Evolutionary conservation across 2,329 filamentous ascomycete species (phyloP).

Genomic region (Septoria linicola): DNA sequence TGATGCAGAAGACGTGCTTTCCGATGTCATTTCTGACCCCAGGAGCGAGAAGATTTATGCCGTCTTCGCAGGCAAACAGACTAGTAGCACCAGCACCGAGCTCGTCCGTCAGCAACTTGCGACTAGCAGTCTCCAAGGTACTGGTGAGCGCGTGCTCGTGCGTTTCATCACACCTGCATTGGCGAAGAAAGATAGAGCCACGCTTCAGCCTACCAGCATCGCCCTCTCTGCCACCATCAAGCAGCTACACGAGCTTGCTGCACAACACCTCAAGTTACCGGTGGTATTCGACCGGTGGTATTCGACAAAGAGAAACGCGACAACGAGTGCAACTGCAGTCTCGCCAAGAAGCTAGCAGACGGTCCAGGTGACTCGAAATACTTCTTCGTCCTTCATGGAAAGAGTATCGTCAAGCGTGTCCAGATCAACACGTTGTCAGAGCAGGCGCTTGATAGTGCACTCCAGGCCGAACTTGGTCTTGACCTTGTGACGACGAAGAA

Average conservation of each 20-base stretch:
- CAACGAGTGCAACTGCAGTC: conserved; percentile 34
- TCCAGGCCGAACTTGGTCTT: conserved; percentile 12
- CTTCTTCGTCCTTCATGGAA: conserved; percentile 29
- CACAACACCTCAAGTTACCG: conserved; percentile 27
- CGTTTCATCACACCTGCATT: conserved; percentile 34
- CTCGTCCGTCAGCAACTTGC: conserved; percentile 9
- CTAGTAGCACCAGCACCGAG: background rate
- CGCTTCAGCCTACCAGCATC: conserved; percentile 22
- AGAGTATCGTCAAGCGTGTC: conserved; percentile 25
- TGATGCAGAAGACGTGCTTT: conserved; percentile 32
- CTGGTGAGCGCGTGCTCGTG: conserved; percentile 21
- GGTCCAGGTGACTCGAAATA: conserved; percentile 16
- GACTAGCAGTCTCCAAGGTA: background rate
- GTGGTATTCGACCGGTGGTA: conserved; percentile 6
- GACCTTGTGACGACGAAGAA: conserved; percentile 17
- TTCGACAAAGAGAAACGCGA: conserved; percentile 14
- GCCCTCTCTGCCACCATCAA: conserved; percentile 23
- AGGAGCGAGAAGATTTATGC: conserved; percentile 32
- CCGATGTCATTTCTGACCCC: conserved; percentile 27
- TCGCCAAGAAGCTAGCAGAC: conserved; percentile 31
- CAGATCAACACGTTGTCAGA: conserved; percentile 13
- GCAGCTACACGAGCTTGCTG: conserved; percentile 30
- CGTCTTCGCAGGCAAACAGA: conserved; percentile 17
- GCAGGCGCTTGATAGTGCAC: conserved; percentile 6
- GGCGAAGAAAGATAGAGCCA: conserved; percentile 25